These are phyloP conservation scores for Cytidiella melzeri DNA, from an alignment of 768 basidiomycete genomes.

Conservation along the genomic window DNA sequence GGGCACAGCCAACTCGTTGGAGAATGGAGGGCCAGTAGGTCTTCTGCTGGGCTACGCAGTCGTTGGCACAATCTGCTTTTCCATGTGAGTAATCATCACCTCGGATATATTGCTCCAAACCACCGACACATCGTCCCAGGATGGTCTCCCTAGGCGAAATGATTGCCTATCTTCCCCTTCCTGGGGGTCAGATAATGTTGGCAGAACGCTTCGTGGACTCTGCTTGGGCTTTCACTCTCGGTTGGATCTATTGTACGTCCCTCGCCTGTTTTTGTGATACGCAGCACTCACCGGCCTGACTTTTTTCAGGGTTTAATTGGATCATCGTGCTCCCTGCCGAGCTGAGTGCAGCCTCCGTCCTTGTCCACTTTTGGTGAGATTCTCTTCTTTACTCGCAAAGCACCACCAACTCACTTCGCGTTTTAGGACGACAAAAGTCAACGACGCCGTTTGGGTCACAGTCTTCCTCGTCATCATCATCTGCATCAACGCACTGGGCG, in stretches of 20 bases:
- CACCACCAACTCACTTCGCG: slow-evolving; percentile 19
- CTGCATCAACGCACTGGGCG: slow-evolving; percentile 69
- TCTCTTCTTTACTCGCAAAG: not conserved
- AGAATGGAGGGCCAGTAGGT: slow-evolving; percentile 46
- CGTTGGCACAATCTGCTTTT: slow-evolving; percentile 64
- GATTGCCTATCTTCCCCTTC: slow-evolving; percentile 72
- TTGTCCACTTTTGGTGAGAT: slow-evolving; percentile 60
- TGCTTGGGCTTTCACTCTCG: slow-evolving; percentile 53
- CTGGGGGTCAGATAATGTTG: slow-evolving; percentile 76
- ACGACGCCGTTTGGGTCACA: slow-evolving; percentile 73
- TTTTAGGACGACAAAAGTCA: slow-evolving; percentile 33
- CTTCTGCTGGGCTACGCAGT: slow-evolving; percentile 63
- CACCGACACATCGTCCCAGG: slow-evolving; percentile 26
- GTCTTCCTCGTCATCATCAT: slow-evolving; percentile 73
- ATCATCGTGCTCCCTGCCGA: slow-evolving; percentile 65
- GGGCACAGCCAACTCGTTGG: slow-evolving; percentile 48
- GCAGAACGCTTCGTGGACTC: slow-evolving; percentile 80
- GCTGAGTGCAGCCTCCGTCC: slow-evolving; percentile 65
- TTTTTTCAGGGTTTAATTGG: slow-evolving; percentile 44
- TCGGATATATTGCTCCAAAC: no score
- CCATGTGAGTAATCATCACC: slow-evolving; percentile 33
- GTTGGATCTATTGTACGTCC: slow-evolving; percentile 48
- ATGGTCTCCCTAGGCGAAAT: slow-evolving; percentile 62
- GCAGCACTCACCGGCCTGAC: not conserved
- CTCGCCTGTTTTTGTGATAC: not conserved